Percentiles rank a stretch among this genome's conserved stretches.
phyloP scores from a whole-genome alignment of 208 protist genomes.

The Crithidia acanthocephali region DNA sequence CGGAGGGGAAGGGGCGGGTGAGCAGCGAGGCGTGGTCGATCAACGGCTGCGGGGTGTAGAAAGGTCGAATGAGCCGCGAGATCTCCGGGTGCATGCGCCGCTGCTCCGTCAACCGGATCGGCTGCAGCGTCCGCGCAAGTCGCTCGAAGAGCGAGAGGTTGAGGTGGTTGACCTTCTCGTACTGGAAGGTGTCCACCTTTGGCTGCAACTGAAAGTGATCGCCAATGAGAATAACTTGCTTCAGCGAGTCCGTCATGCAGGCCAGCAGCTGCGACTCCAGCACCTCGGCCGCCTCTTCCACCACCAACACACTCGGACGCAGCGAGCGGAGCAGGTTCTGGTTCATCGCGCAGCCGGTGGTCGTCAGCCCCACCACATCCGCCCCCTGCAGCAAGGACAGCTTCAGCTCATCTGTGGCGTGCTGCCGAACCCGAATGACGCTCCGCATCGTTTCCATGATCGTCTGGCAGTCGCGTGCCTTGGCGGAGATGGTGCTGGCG shows the following conservation, averaged over 20 bases:
- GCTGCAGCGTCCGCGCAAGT: conserved; percentile 46
- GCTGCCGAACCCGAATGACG: conserved; percentile 74
- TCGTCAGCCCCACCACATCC: conserved; percentile 94
- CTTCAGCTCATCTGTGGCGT: conserved; percentile 84
- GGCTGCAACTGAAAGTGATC: conserved; percentile 94
- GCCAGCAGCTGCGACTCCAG: conserved; percentile 93
- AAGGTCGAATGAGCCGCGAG: conserved; percentile 83
- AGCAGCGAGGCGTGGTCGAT: conserved; percentile 65
- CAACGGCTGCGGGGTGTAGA: conserved; percentile 73
- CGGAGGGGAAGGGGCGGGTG: conserved; percentile 65
- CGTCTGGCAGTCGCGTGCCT: conserved; percentile 73
- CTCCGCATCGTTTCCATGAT: conserved; percentile 82
- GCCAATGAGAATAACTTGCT: conserved; percentile 92
- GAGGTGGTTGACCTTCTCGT: conserved; percentile 87
- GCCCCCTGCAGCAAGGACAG: conserved; percentile 77
- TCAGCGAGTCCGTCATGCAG: conserved; percentile 90
- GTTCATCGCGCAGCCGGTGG: conserved; percentile 93
- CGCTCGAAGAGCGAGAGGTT: conserved; percentile 94
- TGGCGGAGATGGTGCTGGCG: conserved; percentile 64
- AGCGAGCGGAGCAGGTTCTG: conserved; percentile 87
- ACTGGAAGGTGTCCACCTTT: conserved; percentile 90
- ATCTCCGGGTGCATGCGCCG: conserved; percentile 91
- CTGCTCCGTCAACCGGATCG: conserved; percentile 89
- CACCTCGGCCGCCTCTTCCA: conserved; percentile 95
- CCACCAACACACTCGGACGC: conserved; percentile 86